Base-by-base conservation (phyloP, 208 protist species). In the Crithidia brevicula region DNA sequence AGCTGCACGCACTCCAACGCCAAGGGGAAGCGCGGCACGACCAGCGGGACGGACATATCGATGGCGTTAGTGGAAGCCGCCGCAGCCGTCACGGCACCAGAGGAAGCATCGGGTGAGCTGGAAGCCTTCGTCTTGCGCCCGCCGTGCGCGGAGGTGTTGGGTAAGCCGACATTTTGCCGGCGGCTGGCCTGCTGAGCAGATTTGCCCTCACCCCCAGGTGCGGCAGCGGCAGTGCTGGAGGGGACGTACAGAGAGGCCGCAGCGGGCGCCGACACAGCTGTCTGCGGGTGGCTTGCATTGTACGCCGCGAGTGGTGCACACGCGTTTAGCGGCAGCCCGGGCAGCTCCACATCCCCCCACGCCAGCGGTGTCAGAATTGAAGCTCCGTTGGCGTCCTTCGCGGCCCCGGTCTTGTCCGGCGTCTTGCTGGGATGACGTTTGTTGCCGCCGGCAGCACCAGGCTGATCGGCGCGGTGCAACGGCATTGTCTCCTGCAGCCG, bases 1-100 rank as follows among this genome's bases (percentile, higher is more conserved):
- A 89, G 80, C 25, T 72, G 73, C 22, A 84, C 75, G 15, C 82
- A 84, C 50, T 94, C 82, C 60, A 85, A 84, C 52, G 88, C 73
- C 28, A 92, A 43, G 16, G 67, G 73, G 1, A 80, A 84, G 42
- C 73, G 71, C 23, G 89, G 86, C 23, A 79, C 84, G 40, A 86
- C 40, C 54, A 96, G 73, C 31, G 83, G 57, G 16, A 75, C 67
- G 25, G 69, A 77, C 22, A 72, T 8, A 34, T 67, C 71, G 8
- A 60, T 67, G 15, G 49, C 27, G 16, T 68, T 53, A 4, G 22
- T 13, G 33, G 46, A 8, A 43, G 34, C 30, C 46, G 38, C 70
- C 40, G 61, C 33, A 5, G 20, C 63, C 25, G 23, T 23, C 9
- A 56, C n/a, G 6, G 34, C 28, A n/a, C n/a, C n/a, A 2, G 49